Percentiles rank a stretch among this genome's conserved stretches.
Conservation (phyloP, 495 filamentous ascomycete genomes). For the Podospora tetraspora region DNA sequence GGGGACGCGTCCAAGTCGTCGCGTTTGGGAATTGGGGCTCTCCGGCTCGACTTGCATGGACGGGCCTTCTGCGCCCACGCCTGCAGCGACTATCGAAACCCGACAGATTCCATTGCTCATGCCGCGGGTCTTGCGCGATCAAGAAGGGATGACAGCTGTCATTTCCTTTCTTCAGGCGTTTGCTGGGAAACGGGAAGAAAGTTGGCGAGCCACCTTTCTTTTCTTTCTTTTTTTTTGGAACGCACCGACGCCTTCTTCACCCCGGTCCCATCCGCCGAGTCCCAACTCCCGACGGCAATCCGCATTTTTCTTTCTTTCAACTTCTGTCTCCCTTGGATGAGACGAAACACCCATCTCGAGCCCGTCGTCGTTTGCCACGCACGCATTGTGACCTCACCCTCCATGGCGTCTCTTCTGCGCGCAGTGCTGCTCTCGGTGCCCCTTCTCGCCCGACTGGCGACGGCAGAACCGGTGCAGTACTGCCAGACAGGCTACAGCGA, state of each 20-base stretch:
- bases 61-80: background rate
- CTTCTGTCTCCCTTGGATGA: background rate
- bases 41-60: background rate
- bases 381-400: background rate
- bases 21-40: background rate
- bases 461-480: conserved; percentile 23
- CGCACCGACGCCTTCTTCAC: background rate
- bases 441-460: background rate
- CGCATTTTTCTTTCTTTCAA: background rate
- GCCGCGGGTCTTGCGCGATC: background rate
- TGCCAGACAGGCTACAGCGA: conserved; percentile 19
- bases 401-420: background rate
- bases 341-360: background rate
- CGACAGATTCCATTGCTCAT: background rate
- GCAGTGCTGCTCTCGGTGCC: conserved; percentile 2
- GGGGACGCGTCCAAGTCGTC: background rate
- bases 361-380: background rate
- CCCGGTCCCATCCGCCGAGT: background rate
- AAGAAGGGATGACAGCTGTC: background rate
- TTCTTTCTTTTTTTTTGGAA: background rate
- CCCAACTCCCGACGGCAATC: background rate
- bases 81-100: background rate
- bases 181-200: background rate
- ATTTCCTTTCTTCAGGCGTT: background rate
- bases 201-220: background rate